phyloP scores from a whole-genome alignment of 2,329 filamentous ascomycete species.

The Macroventuria anomochaeta region DNA sequence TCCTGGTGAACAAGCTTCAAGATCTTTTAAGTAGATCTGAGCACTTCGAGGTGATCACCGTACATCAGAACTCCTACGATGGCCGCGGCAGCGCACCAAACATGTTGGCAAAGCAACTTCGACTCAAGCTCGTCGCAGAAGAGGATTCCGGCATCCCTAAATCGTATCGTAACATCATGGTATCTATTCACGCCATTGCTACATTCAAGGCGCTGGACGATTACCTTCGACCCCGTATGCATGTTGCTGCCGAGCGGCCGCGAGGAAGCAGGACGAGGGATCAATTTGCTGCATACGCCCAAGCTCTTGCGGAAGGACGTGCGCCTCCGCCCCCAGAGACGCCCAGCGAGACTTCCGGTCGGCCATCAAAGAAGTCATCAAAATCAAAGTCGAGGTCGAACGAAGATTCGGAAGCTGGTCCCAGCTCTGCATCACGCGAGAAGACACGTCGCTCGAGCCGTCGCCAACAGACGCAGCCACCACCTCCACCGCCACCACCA shows the following conservation, averaged over 20 bases:
- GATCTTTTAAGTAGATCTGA: slow-evolving; percentile 95
- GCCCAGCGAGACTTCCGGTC: slow-evolving; percentile 42
- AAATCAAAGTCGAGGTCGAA: slow-evolving; percentile 44
- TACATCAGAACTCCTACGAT: slow-evolving; percentile 90
- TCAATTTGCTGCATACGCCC: slow-evolving; percentile 77
- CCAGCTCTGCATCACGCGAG: slow-evolving; percentile 59
- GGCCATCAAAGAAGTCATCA: slow-evolving; percentile 39
- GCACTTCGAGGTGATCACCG: slow-evolving; percentile 96
- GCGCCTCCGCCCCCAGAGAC: slow-evolving; percentile 47
- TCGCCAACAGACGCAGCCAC: slow-evolving; percentile 58
- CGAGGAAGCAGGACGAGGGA: slow-evolving; percentile 65
- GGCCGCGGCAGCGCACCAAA: slow-evolving; percentile 90
- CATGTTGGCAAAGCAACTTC: slow-evolving; percentile 95
- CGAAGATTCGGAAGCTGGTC: slow-evolving; percentile 55
- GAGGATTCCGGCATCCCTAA: slow-evolving; percentile 89
- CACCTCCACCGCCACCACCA: slow-evolving; percentile 60
- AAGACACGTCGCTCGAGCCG: slow-evolving; percentile 71
- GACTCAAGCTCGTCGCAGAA: slow-evolving; percentile 85
- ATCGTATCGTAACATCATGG: slow-evolving; percentile 92
- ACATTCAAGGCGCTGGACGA: slow-evolving; percentile 97
- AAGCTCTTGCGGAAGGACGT: slow-evolving; percentile 64
- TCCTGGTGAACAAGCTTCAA: slow-evolving; percentile 91
- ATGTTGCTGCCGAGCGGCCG: slow-evolving; percentile 75
- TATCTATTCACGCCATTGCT: slow-evolving; percentile 96
- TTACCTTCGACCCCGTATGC: slow-evolving; percentile 90